A percentile compares a stretch with the other conserved stretches of the same genome.
These are phyloP conservation scores for Blumeria graminis DNA, from an alignment of 2,329 filamentous ascomycete species.

Conservation along the genomic window DNA sequence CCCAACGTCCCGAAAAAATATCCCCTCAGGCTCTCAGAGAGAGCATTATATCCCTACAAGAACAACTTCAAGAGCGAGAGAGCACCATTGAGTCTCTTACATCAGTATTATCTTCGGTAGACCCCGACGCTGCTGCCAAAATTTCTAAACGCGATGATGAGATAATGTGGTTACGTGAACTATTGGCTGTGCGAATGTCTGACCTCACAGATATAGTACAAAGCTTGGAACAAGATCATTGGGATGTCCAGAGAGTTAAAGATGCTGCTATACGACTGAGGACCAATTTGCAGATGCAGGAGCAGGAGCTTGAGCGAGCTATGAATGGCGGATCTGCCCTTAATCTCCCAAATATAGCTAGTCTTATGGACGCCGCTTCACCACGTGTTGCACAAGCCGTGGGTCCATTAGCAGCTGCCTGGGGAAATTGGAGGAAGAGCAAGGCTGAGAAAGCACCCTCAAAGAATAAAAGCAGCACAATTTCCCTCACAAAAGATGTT, in stretches of 20 bases:
- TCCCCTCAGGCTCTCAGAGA: constrained; percentile 87
- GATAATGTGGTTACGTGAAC: constrained; percentile 81
- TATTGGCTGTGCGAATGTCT: constrained; percentile 70
- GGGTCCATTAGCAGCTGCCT: constrained; percentile 61
- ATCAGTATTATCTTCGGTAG: constrained; percentile 38
- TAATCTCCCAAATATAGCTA: constrained; percentile 50
- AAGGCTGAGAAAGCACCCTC: constrained; percentile 1
- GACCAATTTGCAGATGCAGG: constrained; percentile 93
- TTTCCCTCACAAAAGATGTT: constrained; percentile 39
- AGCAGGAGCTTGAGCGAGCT: constrained; percentile 76
- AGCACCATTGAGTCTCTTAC: constrained; percentile 72
- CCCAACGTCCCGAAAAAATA: constrained; percentile 54
- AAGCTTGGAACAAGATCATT: constrained; percentile 48
- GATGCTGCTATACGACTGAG: constrained; percentile 83
- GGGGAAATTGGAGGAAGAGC: constrained; percentile 70
- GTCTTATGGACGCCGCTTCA: constrained; percentile 45
- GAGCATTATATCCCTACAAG: constrained; percentile 86
- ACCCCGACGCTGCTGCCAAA: constrained; percentile 57
- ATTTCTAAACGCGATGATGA: constrained; percentile 84
- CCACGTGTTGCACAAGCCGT: constrained; percentile 69
- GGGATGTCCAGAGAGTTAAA: constrained; percentile 56
- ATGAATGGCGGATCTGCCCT: constrained; percentile 44
- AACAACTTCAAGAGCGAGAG: constrained; percentile 88
- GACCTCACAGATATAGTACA: constrained; percentile 83
- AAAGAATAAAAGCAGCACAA: constrained; percentile 15